A percentile compares a stretch with the other conserved stretches of the same genome.
Evolutionary conservation across 257 asterid species (phyloP).

Genomic region (Buddleja alternifolia): DNA sequence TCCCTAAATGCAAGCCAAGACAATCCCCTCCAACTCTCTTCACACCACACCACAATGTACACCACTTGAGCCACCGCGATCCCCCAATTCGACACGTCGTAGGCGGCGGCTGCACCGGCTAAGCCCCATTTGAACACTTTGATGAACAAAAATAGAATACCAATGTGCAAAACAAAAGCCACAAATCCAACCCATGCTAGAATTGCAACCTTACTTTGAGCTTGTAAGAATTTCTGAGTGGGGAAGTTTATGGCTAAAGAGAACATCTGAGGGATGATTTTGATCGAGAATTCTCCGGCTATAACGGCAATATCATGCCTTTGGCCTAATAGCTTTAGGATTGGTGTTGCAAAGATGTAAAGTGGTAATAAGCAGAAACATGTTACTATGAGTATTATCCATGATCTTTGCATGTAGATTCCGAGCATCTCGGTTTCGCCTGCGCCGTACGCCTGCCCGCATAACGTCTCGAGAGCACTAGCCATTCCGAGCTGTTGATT

Average conservation of each 20-base stretch:
- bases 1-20: slow-evolving; percentile 80
- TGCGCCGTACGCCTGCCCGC: slow-evolving; percentile 97
- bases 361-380: slow-evolving; percentile 76
- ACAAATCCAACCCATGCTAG: slow-evolving; percentile 84
- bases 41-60: slow-evolving; percentile 80
- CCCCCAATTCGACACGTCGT: slow-evolving; percentile 79
- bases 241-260: slow-evolving; percentile 90
- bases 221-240: slow-evolving; percentile 87
- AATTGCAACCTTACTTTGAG: slow-evolving; percentile 75
- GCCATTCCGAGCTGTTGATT: slow-evolving; percentile 86
- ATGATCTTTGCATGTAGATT: slow-evolving; percentile 86
- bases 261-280: slow-evolving; percentile 85
- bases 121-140: slow-evolving; percentile 75
- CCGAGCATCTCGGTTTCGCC: slow-evolving; percentile 84
- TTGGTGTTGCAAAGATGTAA: slow-evolving; percentile 57
- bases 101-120: slow-evolving; percentile 91
- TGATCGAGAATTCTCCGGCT: slow-evolving; percentile 73
- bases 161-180: slow-evolving; percentile 58
- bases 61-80: slow-evolving; percentile 73
- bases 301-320: slow-evolving; percentile 78
- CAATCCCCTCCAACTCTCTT: slow-evolving; percentile 82
- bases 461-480: slow-evolving; percentile 89
- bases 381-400: slow-evolving; percentile 66
- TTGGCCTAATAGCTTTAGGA: slow-evolving; percentile 74
- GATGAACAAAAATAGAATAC: slow-evolving; percentile 56